Percentiles rank a stretch among this genome's conserved stretches.
These are phyloP conservation scores for Colletotrichum sp. DNA, from an alignment of 2,329 filamentous ascomycete genomes.

Conservation along the genomic window DNA sequence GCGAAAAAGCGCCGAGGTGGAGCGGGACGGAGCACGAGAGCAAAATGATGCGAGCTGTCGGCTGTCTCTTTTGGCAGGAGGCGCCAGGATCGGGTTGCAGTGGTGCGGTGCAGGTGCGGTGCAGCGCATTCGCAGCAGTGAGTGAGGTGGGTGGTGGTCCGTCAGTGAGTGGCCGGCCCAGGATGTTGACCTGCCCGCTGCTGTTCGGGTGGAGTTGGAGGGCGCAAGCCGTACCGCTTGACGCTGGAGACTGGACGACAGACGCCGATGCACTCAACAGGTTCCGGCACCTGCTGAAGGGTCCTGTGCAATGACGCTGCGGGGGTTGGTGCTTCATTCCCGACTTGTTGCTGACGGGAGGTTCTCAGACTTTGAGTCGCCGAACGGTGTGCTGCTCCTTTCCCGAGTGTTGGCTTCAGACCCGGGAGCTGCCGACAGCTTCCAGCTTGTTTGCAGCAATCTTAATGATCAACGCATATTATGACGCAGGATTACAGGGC, in stretches of 20 bases:
- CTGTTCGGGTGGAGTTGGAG: constrained; percentile 1
- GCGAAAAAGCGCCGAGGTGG: constrained; percentile 23
- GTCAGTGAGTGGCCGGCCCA: not conserved
- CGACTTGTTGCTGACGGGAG: not conserved
- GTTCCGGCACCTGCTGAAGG: not conserved
- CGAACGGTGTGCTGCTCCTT: not conserved
- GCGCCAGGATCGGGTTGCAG: not conserved
- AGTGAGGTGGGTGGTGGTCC: not conserved
- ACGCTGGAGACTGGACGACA: not conserved
- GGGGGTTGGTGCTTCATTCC: not conserved
- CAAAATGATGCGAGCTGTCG: constrained; percentile 20
- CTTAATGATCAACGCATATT: not conserved
- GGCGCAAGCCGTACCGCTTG: not conserved
- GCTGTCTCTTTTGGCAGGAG: constrained; percentile 18
- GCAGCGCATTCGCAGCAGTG: not conserved
- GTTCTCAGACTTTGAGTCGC: not conserved
- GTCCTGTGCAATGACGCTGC: constrained; percentile 17
- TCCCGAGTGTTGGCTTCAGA: not conserved
- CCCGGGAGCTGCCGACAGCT: constrained; percentile 10
- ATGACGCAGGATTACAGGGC: not conserved
- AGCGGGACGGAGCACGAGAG: constrained; percentile 20
- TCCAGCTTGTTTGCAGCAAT: constrained; percentile 7
- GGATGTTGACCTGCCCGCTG: not conserved
- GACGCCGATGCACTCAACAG: not conserved
- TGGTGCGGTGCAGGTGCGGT: not conserved